Base-by-base conservation (phyloP, 2,329 filamentous ascomycete species). In the Tricladium varicosporioides region DNA sequence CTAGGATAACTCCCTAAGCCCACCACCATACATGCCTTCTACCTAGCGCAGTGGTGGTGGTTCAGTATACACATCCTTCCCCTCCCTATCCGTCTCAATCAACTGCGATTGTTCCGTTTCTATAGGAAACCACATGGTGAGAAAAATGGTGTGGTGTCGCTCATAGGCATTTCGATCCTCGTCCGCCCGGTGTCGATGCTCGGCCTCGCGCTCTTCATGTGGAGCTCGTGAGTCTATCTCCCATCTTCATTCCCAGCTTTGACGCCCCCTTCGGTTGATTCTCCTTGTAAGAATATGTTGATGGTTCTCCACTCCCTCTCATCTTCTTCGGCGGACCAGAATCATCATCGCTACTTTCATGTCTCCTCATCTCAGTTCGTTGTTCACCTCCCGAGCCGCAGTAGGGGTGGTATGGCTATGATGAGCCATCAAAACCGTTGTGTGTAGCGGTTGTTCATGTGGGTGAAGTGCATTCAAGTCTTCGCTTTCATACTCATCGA, bases 1-100 rank as follows among this genome's bases (percentile, higher is more conserved):
- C 49, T 50, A n/a, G 52, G 52, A 44, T 54, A 54, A 8, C 51
- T 44, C 13, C 32, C 8, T 40, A 32, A 32, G 15, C 3, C 15
- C 7, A 57, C 71, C 55, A 42, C 61, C 62, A 57, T 72, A 74
- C 43, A 31, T 18, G 1, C 52, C 52, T n/a, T n/a, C 19, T 65
- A 68, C 67, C 1, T 19, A 11, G 40, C 36, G 47, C 2, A 13
- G 42, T 22, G 71, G 70, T 2, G 81, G 81, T 8, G 82, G 81
- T 63, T 83, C 79, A 33, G 86, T 76, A 67, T 81, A 86, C n/a
- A 85, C 72, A 54, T 84, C 78, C 42, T 75, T 73, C 1, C 82
- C 80, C 32, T 81, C 69, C 10, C 67, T 65, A 65, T 85, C 81
- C 60, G 78, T 78, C 40, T 81, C 78, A 0, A 86, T 62, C 11